phyloP scores from a whole-genome alignment of 2,329 filamentous ascomycete genomes.

The Nemania diffusa region DNA sequence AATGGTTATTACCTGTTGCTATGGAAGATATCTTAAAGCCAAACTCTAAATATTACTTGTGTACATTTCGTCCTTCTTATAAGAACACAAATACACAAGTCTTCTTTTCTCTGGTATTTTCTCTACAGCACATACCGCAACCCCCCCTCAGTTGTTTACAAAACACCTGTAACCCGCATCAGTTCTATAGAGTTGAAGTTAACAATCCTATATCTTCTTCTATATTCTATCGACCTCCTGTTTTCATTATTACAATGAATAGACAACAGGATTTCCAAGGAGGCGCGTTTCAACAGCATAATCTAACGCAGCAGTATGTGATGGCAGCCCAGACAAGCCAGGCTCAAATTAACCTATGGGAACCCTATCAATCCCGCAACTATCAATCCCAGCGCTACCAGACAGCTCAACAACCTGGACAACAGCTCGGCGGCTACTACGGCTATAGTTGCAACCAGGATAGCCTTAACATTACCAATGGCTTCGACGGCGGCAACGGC shows the following conservation, averaged over 20 bases:
- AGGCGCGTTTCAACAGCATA: not conserved
- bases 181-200: not conserved
- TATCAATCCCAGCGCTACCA: not conserved
- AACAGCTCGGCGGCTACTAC: not conserved
- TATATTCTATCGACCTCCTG: not conserved
- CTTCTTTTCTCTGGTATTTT: too few species aligned
- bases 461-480: too few species aligned
- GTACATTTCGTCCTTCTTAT: too few species aligned
- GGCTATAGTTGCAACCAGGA: not conserved
- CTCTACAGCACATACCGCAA: not conserved
- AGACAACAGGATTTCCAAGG: slow-evolving; percentile 8
- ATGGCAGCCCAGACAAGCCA: not conserved
- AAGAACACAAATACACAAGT: too few species aligned
- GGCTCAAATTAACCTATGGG: not conserved
- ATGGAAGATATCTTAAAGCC: too few species aligned
- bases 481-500: too few species aligned
- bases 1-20: too few species aligned
- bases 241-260: slow-evolving; percentile 8
- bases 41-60: too few species aligned
- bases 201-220: not conserved
- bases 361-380: not conserved
- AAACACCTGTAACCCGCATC: not conserved
- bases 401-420: not conserved
- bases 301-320: not conserved
- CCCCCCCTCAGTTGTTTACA: not conserved